A percentile compares a stretch with the other conserved stretches of the same genome.
These are phyloP conservation scores for Leucocoprinus sp. DNA, from an alignment of 768 basidiomycete genomes.

Conservation along the genomic window DNA sequence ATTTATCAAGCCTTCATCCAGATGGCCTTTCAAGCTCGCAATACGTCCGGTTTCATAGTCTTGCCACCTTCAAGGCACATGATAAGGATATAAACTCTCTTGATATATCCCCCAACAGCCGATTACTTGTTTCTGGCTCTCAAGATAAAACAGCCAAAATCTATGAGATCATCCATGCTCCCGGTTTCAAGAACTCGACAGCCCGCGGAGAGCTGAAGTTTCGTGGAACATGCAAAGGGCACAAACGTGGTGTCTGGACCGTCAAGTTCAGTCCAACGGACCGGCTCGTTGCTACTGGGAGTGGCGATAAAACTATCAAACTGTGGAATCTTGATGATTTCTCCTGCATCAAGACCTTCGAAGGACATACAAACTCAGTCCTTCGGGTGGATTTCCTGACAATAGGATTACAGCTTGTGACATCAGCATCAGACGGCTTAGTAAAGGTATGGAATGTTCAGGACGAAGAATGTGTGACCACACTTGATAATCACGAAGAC, in stretches of 20 bases:
- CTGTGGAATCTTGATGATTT: constrained; percentile 94
- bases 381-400: constrained; percentile 88
- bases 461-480: constrained; percentile 80
- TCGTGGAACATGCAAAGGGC: constrained; percentile 87
- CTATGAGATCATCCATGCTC: constrained; percentile 61
- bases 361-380: constrained; percentile 97
- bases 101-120: constrained; percentile 86
- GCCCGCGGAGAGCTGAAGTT: constrained; percentile 65
- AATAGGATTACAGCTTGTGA: constrained; percentile 77
- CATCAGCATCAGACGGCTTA: constrained; percentile 87
- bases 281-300: constrained; percentile 83
- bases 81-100: constrained; percentile 99
- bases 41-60: constrained; percentile 53
- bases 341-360: constrained; percentile 91
- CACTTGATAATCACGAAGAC: constrained; percentile 96
- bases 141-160: constrained; percentile 95
- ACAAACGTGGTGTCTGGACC: constrained; percentile 94
- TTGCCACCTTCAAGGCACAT: constrained; percentile 85
- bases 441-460: constrained; percentile 93
- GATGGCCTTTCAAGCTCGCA: constrained; percentile 21
- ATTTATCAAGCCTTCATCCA: constrained; percentile 44
- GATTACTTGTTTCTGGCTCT: constrained; percentile 83
- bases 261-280: constrained; percentile 84
- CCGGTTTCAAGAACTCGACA: constrained; percentile 27
- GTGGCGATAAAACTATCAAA: constrained; percentile 91